Evolutionary conservation across 257 asterid genomes (phyloP).

Genomic region (Craterostigma plantagineum): DNA sequence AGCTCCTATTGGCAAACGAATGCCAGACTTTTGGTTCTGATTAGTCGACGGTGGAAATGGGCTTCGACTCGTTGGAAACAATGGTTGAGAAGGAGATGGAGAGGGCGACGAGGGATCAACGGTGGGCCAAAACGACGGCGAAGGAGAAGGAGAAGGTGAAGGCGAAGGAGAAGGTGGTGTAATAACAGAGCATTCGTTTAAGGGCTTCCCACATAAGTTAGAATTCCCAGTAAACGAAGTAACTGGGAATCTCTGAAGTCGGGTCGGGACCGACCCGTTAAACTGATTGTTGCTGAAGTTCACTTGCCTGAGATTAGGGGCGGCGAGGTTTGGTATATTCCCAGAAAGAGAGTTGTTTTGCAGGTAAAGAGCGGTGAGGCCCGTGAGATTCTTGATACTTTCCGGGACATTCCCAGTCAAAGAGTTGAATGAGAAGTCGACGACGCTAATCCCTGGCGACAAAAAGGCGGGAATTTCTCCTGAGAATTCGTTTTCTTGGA

Average conservation of each 20-base stretch:
- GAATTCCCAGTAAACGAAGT: slow-evolving; percentile 56
- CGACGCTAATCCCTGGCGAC: slow-evolving; percentile 18
- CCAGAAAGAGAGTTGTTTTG: slow-evolving; percentile 64
- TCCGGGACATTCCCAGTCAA: slow-evolving; percentile 33
- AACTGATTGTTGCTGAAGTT: slow-evolving; percentile 53
- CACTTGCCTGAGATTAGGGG: slow-evolving; percentile 28
- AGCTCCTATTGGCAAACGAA: slow-evolving; percentile 33
- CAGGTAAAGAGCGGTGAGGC: slow-evolving; percentile 36
- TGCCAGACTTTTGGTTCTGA: slow-evolving; percentile 4
- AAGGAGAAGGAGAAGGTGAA: slow-evolving; percentile 29
- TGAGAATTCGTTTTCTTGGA: slow-evolving; percentile 37
- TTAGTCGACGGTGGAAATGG: too few relatives aligned
- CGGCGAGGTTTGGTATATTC: slow-evolving; percentile 27
- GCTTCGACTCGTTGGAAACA: too few relatives aligned
- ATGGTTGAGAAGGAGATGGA: too few relatives aligned
- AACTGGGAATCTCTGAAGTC: slow-evolving; percentile 31
- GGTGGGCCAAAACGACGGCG: slow-evolving; percentile 12
- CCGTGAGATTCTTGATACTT: slow-evolving; percentile 31
- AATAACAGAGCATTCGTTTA: slow-evolving; percentile 28
- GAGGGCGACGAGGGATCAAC: slow-evolving; percentile 3
- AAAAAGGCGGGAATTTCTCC: slow-evolving; percentile 29
- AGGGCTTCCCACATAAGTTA: slow-evolving; percentile 43
- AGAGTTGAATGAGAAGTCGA: slow-evolving; percentile 45
- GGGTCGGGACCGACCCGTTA: slow-evolving; percentile 48
- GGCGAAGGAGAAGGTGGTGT: slow-evolving; percentile 36